Base-by-base conservation (phyloP, 2,329 filamentous ascomycete species). In the Cladophialophora chaetospira region DNA sequence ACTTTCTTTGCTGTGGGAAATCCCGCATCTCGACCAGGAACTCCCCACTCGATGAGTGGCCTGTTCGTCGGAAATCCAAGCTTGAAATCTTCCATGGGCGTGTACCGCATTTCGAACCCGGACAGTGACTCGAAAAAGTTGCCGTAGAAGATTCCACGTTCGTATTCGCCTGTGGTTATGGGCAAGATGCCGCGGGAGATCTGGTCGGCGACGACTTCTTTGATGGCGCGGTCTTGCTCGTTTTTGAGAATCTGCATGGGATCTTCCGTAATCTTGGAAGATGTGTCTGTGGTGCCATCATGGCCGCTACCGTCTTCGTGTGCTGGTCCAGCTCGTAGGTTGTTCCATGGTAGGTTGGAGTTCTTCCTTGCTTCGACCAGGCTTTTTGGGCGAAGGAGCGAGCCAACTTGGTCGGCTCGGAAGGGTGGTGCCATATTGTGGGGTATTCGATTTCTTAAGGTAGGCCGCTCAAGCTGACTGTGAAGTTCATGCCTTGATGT, bases 341-440 rank as follows among this genome's bases (percentile, higher is more conserved):
- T 31, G n/a, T 43, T 23, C 28, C 26, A 19, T 28, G 44, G 40
- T 15, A 57, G 44, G 13, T 53, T 56, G 25, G 53, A 56, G 19
- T 59, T 61, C 11, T 55, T 50, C 10, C 63, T 62, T 8, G 57
- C 57, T 9, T 63, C 58, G 8, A 68, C 43, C 0, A 68, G 58
- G 5, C 58, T 55, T 13, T 60, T 50, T 1, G 67, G 65, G 8
- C 66, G 61, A 13, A 68, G 57, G 1, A 68, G 57, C 15, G 67
- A 68, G 9, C 66, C 67, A 13, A 68, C 58, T 17, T 68, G 67
- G 36, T 68, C 66, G 17, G 66, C 69, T 17, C 61, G 58, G 38
- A 67, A 67, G 1, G 58, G 52, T 21, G 61, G 61, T 45, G 59
- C 46, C 59, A 61, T 58, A n/a, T n/a, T n/a, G n/a, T n/a, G n/a